Percentiles rank a stretch among this genome's conserved stretches.
These are phyloP conservation scores for Globisporangium yorkense DNA, from an alignment of 352 stramenopile genomes.

Conservation along the genomic window DNA sequence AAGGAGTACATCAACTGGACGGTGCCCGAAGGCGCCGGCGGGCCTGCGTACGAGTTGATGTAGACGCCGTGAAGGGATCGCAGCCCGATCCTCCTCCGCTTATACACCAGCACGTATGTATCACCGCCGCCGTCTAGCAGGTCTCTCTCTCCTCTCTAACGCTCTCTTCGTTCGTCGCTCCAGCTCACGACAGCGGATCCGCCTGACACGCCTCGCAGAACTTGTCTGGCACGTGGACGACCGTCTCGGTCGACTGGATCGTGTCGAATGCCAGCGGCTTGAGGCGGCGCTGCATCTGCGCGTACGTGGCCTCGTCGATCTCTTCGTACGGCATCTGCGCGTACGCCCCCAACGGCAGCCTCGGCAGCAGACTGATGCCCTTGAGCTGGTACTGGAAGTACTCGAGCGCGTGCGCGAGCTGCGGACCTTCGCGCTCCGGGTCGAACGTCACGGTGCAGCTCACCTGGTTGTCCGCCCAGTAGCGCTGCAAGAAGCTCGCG, in stretches of 20 bases:
- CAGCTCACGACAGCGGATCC: slow-evolving; percentile 7
- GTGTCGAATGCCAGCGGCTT: slow-evolving; percentile 38
- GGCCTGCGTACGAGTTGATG: slow-evolving; percentile 87
- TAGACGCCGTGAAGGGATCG: not conserved
- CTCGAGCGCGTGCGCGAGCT: slow-evolving; percentile 81
- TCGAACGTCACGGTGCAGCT: slow-evolving; percentile 94
- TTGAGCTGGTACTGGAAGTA: slow-evolving; percentile 95
- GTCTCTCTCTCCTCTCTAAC: slow-evolving; percentile 17
- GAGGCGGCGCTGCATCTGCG: slow-evolving; percentile 32
- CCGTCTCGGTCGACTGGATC: slow-evolving; percentile 22
- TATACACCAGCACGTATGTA: not conserved
- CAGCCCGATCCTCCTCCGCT: not conserved
- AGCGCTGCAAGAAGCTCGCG: slow-evolving; percentile 88
- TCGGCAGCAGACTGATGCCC: slow-evolving; percentile 86
- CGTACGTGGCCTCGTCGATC: slow-evolving; percentile 72
- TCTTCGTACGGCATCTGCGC: slow-evolving; percentile 91
- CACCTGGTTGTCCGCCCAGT: slow-evolving; percentile 95
- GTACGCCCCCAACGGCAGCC: slow-evolving; percentile 77
- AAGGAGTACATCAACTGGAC: slow-evolving; percentile 99
- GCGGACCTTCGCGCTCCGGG: slow-evolving; percentile 66
- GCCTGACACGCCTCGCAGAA: slow-evolving; percentile 46
- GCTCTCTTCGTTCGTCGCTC: slow-evolving; percentile 2
- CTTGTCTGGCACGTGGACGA: slow-evolving; percentile 42
- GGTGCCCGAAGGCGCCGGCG: slow-evolving; percentile 96
- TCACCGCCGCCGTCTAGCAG: slow-evolving; percentile 3